These are phyloP conservation scores for Poteriospumella lacustris DNA, from an alignment of 108 stramenopile genomes.

Conservation along the genomic window DNA sequence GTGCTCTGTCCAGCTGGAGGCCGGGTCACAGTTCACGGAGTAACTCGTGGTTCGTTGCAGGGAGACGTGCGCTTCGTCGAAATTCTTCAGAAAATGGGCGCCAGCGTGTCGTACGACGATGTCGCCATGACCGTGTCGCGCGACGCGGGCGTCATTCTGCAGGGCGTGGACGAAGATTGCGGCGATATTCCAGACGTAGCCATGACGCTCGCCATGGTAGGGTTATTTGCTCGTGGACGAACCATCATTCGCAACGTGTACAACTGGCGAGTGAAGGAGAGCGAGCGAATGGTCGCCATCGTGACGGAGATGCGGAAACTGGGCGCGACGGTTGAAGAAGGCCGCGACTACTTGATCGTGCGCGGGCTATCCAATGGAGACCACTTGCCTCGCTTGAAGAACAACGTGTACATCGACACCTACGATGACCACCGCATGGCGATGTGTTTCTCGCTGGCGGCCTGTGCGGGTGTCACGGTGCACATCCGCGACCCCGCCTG, in stretches of 20 bases:
- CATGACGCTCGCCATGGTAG: slow-evolving; percentile 92
- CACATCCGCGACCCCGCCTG: slow-evolving; percentile 89
- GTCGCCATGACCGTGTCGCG: slow-evolving; percentile 84
- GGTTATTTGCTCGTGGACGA: slow-evolving; percentile 85
- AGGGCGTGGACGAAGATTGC: slow-evolving; percentile 86
- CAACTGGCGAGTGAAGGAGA: slow-evolving; percentile 94
- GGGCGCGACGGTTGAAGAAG: slow-evolving; percentile 86
- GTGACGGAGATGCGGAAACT: slow-evolving; percentile 93
- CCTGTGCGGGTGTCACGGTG: slow-evolving; percentile 85
- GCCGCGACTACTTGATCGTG: slow-evolving; percentile 83
- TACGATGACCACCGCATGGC: slow-evolving; percentile 98
- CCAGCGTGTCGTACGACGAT: slow-evolving; percentile 75
- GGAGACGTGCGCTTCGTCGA: slow-evolving; percentile 92
- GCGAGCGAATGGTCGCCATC: slow-evolving; percentile 95
- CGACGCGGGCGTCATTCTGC: slow-evolving; percentile 42
- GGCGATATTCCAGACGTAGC: slow-evolving; percentile 95
- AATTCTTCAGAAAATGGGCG: slow-evolving; percentile 91
- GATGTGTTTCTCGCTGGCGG: slow-evolving; percentile 92
- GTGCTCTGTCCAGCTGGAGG: slow-evolving; percentile 95
- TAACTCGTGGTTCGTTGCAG: slow-evolving; percentile 46
- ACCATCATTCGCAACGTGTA: slow-evolving; percentile 94
- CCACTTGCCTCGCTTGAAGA: slow-evolving; percentile 70
- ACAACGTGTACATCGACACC: slow-evolving; percentile 86
- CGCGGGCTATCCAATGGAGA: slow-evolving; percentile 69
- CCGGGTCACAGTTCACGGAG: slow-evolving; percentile 68